Percentiles rank a stretch among this genome's conserved stretches.
phyloP scores from a whole-genome alignment of 2,329 filamentous ascomycete species.

The Colletotrichum spaethianum region DNA sequence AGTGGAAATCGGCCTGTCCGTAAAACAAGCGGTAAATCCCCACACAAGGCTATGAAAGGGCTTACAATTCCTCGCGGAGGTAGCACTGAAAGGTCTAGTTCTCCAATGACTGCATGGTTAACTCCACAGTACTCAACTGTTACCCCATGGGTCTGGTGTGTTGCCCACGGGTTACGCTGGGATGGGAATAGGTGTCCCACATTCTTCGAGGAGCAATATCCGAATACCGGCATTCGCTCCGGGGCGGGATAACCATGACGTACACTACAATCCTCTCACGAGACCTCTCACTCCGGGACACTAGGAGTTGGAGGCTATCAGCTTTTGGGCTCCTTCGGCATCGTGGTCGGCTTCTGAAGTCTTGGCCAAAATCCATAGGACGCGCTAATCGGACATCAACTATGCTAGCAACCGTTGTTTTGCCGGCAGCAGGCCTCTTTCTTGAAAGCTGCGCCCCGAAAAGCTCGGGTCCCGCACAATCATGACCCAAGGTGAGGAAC shows the following conservation, averaged over 20 bases:
- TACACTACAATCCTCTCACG: constrained; percentile 9
- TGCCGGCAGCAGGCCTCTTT: constrained; percentile 26
- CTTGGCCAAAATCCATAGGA: constrained; percentile 3
- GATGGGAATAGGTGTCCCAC: constrained; percentile 14
- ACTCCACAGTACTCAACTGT: constrained; percentile 26
- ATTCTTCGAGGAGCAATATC: neutral
- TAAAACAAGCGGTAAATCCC: neutral
- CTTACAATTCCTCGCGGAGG: neutral
- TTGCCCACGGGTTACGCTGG: neutral
- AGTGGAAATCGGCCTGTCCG: neutral
- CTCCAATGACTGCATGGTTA: constrained; percentile 2
- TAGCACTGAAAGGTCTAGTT: neutral
- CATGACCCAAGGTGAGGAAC: constrained; percentile 21
- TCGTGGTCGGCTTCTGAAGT: neutral
- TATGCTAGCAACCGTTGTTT: constrained; percentile 20
- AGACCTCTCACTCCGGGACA: constrained; percentile 12
- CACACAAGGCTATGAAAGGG: neutral
- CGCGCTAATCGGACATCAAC: constrained; percentile 16
- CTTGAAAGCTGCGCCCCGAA: neutral
- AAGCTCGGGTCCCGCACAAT: neutral
- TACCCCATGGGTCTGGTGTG: constrained; percentile 33
- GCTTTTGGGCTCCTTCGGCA: constrained; percentile 1
- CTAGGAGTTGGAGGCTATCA: neutral
- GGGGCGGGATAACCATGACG: constrained; percentile 29
- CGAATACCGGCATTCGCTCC: constrained; percentile 19